A percentile compares a stretch with the other conserved stretches of the same genome.
These are phyloP conservation scores for Claviceps quebecensis DNA, from an alignment of 2,329 filamentous ascomycete species.

Conservation along the genomic window DNA sequence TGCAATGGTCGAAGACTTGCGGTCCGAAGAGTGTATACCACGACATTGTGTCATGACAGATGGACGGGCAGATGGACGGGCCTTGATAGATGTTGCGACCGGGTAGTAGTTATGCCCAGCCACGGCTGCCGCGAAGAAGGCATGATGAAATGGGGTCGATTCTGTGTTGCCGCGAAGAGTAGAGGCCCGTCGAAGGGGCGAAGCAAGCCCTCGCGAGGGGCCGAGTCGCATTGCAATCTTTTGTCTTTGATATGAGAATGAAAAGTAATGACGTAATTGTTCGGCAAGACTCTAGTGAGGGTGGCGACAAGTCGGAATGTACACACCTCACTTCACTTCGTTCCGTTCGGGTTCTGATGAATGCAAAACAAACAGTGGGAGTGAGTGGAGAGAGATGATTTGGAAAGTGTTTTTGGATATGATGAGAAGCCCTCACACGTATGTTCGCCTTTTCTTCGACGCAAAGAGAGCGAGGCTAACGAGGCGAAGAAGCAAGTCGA, in stretches of 20 bases:
- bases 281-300: too few species aligned
- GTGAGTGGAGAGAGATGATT: background rate
- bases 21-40: conserved; percentile 23
- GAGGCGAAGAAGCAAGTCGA: background rate
- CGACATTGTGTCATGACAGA: conserved; percentile 9
- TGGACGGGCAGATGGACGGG: background rate
- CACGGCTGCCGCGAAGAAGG: conserved; percentile 3
- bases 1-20: conserved; percentile 21
- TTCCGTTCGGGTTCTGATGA: background rate
- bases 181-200: conserved; percentile 5
- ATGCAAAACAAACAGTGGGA: background rate
- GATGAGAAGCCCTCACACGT: background rate
- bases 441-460: background rate
- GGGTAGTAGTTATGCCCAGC: background rate
- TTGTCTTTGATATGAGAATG: background rate
- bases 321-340: too few species aligned
- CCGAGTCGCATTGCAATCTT: conserved; percentile 12
- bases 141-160: background rate
- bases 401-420: background rate
- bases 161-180: background rate
- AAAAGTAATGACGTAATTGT: too few species aligned
- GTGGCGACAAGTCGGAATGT: too few species aligned
- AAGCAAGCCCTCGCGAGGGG: conserved; percentile 11
- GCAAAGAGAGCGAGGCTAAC: background rate
- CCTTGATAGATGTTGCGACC: background rate